These are phyloP conservation scores for Neofusicoccum kwambonambiense DNA, from an alignment of 2,329 filamentous ascomycete species.

Conservation along the genomic window DNA sequence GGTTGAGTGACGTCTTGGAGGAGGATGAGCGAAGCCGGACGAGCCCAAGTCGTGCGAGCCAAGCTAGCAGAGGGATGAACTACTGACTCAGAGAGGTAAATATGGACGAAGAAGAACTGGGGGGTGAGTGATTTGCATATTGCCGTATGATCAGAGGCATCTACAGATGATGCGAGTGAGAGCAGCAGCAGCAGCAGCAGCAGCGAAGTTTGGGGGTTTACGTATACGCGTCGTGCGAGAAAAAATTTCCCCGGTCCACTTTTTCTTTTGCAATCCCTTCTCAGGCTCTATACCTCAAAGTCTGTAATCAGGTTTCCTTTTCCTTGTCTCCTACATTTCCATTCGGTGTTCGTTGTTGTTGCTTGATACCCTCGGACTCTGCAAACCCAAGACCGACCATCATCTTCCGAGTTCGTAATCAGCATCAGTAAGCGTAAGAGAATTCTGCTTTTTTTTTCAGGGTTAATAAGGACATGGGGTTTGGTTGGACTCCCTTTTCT, in stretches of 20 bases:
- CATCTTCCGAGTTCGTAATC: constrained; percentile 11
- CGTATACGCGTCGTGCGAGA: background rate
- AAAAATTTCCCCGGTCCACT: background rate
- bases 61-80: constrained; percentile 25
- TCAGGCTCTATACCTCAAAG: constrained; percentile 13
- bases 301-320: background rate
- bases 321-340: background rate
- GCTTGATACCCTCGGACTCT: constrained; percentile 14
- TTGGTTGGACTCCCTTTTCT: background rate
- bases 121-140: background rate
- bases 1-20: constrained; percentile 38
- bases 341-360: constrained; percentile 1
- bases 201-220: background rate
- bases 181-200: background rate
- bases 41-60: constrained; percentile 37
- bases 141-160: too few species aligned
- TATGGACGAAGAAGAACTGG: background rate
- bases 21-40: constrained; percentile 41
- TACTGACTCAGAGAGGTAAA: background rate
- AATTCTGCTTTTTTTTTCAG: background rate
- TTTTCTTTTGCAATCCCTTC: background rate
- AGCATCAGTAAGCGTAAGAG: constrained; percentile 8
- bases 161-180: background rate
- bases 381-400: background rate
- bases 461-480: background rate